Evolutionary conservation across 148 eudicot genomes (phyloP), one percentile per base, ranked within the genome.

Genomic region (Pharnaceum exiguum): DNA sequence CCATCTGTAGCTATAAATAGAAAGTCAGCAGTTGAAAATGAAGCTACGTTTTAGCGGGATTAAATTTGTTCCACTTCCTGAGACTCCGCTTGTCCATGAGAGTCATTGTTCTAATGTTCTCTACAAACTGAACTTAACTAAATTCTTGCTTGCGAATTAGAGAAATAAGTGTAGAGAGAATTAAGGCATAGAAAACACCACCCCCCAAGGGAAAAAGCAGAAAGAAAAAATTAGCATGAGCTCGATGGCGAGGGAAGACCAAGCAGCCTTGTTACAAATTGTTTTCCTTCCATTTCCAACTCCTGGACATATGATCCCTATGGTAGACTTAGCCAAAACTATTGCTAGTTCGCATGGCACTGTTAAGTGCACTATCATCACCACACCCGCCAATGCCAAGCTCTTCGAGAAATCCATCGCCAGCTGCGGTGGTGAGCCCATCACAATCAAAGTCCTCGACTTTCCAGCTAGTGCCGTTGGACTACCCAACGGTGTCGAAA

Each of bases 221-320:
- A 15, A 19, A 19, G 17, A 10, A 37, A 1, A 29, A 31, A 17
- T 9, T 28, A 32, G 43, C 50, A n/a, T 52, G 17, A 9, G 9
- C 31, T 2, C 17, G 42, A 31, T 9, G n/a, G n/a, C n/a, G n/a
- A n/a, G n/a, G n/a, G n/a, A n/a, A n/a, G n/a, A n/a, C n/a, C n/a
- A 46, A 42, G 47, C 35, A 36, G 11, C 15, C 2, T 40, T 46
- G 2, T 29, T 28, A 3, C 29, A 52, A 52, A 16, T 63, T 16
- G 48, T 30, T 5, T 46, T 35, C 28, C 52, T 64, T 2, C 51
- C 60, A 1, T 32, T 53, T 18, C 51, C 51, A 15, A 19, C 48
- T 29, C 50, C 51, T 10, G 42, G 60, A 24, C 48, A 37, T 50
- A 45, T 62, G 66, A 52, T 73, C 42, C 53, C 35, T 10, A 59